A percentile compares a stretch with the other conserved stretches of the same genome.
These are phyloP conservation scores for Plantago major DNA, from an alignment of 257 asterid species.

Conservation along the genomic window DNA sequence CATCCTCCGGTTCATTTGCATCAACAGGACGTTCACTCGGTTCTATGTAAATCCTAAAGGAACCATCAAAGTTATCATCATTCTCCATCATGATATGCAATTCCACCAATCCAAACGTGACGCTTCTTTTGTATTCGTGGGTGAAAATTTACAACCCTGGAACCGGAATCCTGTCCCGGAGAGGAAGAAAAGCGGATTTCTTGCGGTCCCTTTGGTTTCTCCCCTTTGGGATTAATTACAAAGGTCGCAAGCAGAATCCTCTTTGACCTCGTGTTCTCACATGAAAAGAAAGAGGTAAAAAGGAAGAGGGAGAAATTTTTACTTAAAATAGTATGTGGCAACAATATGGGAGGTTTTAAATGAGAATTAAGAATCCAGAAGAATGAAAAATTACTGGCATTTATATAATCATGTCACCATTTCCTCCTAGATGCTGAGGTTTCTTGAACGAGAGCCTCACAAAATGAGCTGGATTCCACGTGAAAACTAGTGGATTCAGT, in stretches of 20 bases:
- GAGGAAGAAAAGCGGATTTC: slow-evolving; percentile 2
- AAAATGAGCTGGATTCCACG: not conserved
- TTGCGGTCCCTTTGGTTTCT: slow-evolving; percentile 7
- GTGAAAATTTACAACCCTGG: slow-evolving; percentile 18
- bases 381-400: slow-evolving; percentile 1
- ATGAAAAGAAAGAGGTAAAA: slow-evolving; percentile 5
- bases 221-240: slow-evolving; percentile 14
- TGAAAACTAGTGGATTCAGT: not conserved
- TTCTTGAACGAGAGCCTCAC: not conserved
- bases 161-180: not conserved
- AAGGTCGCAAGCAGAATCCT: slow-evolving; percentile 12
- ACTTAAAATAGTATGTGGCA: not conserved
- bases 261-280: slow-evolving; percentile 5
- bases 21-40: not conserved
- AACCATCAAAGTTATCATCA: slow-evolving; percentile 23
- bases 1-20: slow-evolving; percentile 2
- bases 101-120: slow-evolving; percentile 4
- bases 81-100: slow-evolving; percentile 4
- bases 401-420: not conserved
- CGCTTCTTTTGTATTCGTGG: not conserved
- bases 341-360: not conserved
- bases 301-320: not conserved
- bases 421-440: not conserved
- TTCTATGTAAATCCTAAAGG: slow-evolving; percentile 39
- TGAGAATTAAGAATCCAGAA: not conserved